phyloP scores from a whole-genome alignment of 2,329 filamentous ascomycete genomes.

The Cucurbitaria berberidis region DNA sequence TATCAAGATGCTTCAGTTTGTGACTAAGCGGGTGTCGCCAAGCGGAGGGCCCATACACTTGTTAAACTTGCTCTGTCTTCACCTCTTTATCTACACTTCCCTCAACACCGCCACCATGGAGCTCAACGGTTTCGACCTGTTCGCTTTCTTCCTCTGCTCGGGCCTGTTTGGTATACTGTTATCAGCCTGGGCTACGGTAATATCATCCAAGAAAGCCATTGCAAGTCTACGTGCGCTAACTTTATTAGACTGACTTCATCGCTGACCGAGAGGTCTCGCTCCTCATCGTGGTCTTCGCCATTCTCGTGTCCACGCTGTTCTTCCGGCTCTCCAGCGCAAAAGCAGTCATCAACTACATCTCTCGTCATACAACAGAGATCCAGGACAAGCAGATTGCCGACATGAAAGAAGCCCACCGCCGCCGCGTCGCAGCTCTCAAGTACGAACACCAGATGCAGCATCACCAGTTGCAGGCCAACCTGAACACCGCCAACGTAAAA shows the following conservation, averaged over 20 bases:
- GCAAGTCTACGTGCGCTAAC: background rate
- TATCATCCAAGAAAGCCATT: background rate
- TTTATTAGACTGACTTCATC: conserved; percentile 8
- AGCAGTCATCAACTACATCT: conserved; percentile 7
- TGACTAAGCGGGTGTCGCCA: background rate
- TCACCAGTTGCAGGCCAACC: conserved; percentile 4
- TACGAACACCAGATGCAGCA: conserved; percentile 4
- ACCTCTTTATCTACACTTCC: background rate
- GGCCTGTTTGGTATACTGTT: conserved; percentile 10
- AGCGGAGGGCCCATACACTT: too few relatives aligned
- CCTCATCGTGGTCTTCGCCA: conserved; percentile 9
- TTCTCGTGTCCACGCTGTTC: conserved; percentile 1
- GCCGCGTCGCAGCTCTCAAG: conserved; percentile 8
- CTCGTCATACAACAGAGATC: background rate
- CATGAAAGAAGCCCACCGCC: conserved; percentile 14
- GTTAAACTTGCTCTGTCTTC: too few relatives aligned
- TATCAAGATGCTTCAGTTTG: background rate
- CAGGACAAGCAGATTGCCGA: conserved; percentile 11
- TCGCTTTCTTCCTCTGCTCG: conserved; percentile 15
- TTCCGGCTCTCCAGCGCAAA: background rate
- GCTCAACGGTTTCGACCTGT: conserved; percentile 11
- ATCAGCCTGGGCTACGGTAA: conserved; percentile 8
- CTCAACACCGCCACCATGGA: conserved; percentile 5
- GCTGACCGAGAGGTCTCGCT: conserved; percentile 14
- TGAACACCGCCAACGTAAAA: conserved; percentile 5